Conservation (phyloP, 225 moss, liverwort and hornwort genomes). For the Rhytidiadelphus loreus region DNA sequence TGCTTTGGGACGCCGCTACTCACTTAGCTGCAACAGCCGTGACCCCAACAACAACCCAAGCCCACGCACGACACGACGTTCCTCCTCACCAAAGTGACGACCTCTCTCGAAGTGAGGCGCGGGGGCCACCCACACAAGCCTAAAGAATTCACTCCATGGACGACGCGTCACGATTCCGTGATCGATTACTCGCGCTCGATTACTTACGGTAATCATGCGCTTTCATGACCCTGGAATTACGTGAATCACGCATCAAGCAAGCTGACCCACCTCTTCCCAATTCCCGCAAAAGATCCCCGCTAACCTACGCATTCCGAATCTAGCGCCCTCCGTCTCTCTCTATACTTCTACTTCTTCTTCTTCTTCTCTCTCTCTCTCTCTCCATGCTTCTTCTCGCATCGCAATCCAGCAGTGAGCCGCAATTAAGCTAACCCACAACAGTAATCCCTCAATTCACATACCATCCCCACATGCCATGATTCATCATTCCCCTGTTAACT, state of each 20-base stretch:
- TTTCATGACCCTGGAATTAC: not conserved
- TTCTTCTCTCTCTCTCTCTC: not conserved
- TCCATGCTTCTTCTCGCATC: not conserved
- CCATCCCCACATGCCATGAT: not conserved
- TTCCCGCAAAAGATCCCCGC: slow-evolving; percentile 11
- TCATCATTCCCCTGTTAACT: slow-evolving; percentile 11
- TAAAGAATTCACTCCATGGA: not conserved
- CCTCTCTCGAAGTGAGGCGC: not conserved
- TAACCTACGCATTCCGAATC: slow-evolving; percentile 1
- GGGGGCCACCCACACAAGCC: not conserved
- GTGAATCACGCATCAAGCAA: slow-evolving; percentile 35
- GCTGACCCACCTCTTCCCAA: slow-evolving; percentile 22
- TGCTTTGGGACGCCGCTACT: not conserved
- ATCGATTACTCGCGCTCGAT: slow-evolving; percentile 7
- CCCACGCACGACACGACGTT: not conserved
- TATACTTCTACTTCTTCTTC: not conserved
- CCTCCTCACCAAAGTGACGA: not conserved
- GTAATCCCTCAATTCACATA: not conserved
- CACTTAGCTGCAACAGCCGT: slow-evolving; percentile 7
- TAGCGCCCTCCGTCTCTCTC: not conserved
- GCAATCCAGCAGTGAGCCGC: not conserved
- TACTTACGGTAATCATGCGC: slow-evolving; percentile 23
- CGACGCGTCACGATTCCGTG: slow-evolving; percentile 4
- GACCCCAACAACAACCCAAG: not conserved
- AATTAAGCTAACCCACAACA: not conserved